A percentile compares a stretch with the other conserved stretches of the same genome.
phyloP scores from a whole-genome alignment of 352 stramenopile genomes.

The Pythium dissotocum region DNA sequence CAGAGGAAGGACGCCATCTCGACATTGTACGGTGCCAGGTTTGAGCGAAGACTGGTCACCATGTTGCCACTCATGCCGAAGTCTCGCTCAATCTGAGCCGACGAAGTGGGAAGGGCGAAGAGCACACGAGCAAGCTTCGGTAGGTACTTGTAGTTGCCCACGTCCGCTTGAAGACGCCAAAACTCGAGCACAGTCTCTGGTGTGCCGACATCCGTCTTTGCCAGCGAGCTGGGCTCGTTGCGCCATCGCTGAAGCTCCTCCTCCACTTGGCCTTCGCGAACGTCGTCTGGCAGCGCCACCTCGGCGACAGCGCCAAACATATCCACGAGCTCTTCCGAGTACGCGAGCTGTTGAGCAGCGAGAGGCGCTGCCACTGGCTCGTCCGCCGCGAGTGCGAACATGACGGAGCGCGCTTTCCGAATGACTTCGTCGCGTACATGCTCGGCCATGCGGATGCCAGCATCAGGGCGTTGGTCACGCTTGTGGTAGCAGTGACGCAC shows the following conservation, averaged over 20 bases:
- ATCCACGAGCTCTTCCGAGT: background rate
- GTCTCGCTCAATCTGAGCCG: constrained; percentile 20
- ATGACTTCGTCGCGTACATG: background rate
- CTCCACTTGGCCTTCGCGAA: constrained; percentile 8
- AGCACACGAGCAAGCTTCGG: constrained; percentile 7
- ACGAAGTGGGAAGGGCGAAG: constrained; percentile 8
- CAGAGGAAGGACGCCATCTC: constrained; percentile 16
- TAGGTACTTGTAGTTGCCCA: constrained; percentile 1
- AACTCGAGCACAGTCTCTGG: constrained; percentile 9
- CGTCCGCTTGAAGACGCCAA: background rate
- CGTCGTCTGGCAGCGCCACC: background rate
- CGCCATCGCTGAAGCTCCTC: constrained; percentile 14
- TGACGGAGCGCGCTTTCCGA: background rate
- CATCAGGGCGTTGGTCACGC: background rate
- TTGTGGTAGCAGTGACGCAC: background rate
- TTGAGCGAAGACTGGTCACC: background rate
- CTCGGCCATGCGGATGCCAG: background rate
- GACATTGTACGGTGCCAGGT: background rate
- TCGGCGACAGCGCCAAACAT: background rate
- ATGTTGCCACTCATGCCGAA: constrained; percentile 3
- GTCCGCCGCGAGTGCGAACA: background rate
- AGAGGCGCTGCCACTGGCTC: background rate
- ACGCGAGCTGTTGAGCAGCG: background rate
- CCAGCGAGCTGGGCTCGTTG: background rate
- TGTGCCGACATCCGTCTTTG: background rate